Evolutionary conservation across 2,329 filamentous ascomycete species (phyloP).

Genomic region (Xylaria sp.): DNA sequence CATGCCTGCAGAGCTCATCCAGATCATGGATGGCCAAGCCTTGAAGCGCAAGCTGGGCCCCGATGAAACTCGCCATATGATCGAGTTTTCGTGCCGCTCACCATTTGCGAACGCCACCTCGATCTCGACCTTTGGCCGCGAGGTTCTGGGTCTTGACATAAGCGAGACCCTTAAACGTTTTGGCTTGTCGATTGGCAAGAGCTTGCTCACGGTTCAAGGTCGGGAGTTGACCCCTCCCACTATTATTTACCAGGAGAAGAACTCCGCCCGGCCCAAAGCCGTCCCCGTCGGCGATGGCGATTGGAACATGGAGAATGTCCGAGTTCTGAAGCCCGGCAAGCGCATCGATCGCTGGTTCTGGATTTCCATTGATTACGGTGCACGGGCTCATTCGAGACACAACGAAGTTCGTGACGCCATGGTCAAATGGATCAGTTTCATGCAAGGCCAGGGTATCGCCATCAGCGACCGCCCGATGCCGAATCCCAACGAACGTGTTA

Average conservation of each 20-base stretch:
- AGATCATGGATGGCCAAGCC: conserved; percentile 59
- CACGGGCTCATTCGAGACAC: neutral
- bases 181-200: conserved; percentile 55
- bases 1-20: conserved; percentile 61
- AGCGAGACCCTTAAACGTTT: conserved; percentile 45
- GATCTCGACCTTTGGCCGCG: conserved; percentile 54
- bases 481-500: conserved; percentile 1
- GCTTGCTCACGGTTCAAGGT: conserved; percentile 66
- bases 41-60: conserved; percentile 54
- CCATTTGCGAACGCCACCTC: conserved; percentile 63
- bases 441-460: neutral
- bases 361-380: conserved; percentile 35
- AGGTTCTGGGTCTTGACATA: conserved; percentile 52
- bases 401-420: conserved; percentile 14
- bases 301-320: conserved; percentile 63
- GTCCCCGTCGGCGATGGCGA: conserved; percentile 45
- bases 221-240: conserved; percentile 59
- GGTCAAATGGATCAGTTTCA: neutral
- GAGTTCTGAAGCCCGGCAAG: conserved; percentile 48
- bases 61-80: conserved; percentile 62
- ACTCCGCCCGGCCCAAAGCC: conserved; percentile 21
- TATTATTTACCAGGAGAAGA: conserved; percentile 50
- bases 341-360: conserved; percentile 47
- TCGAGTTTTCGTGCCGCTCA: conserved; percentile 62
- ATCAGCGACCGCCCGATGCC: conserved; percentile 14